Conservation (phyloP, 345 rosid genomes). For the Mallotus nudiflorus region DNA sequence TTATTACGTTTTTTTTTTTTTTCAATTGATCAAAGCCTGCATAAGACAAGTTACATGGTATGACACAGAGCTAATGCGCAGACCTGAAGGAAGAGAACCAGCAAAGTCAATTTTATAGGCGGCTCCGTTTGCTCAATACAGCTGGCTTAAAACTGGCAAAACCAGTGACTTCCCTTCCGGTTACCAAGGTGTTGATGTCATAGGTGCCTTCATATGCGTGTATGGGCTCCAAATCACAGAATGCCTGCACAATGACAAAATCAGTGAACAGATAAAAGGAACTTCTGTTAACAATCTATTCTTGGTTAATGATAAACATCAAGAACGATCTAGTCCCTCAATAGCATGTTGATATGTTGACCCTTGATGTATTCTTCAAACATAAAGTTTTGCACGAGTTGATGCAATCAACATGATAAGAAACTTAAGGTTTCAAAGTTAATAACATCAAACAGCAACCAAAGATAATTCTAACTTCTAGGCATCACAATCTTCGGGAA, state of each 20-base stretch:
- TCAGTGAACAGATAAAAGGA: background rate
- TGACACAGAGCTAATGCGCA: background rate
- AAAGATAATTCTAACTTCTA: background rate
- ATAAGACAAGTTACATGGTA: background rate
- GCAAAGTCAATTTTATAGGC: slow-evolving; percentile 37
- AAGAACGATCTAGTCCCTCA: no score
- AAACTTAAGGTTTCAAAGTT: background rate
- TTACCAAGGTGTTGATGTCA: slow-evolving; percentile 85
- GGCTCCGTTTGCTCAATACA: slow-evolving; percentile 47
- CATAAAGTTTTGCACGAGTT: background rate
- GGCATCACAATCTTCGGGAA: background rate
- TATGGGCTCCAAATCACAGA: slow-evolving; percentile 97
- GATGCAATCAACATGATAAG: background rate
- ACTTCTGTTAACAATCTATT: no score
- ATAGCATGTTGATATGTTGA: no score
- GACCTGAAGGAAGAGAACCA: background rate
- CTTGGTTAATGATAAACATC: no score
- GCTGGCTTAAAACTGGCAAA: slow-evolving; percentile 82
- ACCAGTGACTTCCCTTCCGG: slow-evolving; percentile 91
- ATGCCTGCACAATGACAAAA: slow-evolving; percentile 60
- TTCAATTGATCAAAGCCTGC: background rate
- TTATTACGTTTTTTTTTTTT: background rate
- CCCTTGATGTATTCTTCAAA: no score
- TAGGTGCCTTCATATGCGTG: slow-evolving; percentile 94
- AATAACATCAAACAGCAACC: no score